These are phyloP conservation scores for Lyophyllum semitale DNA, from an alignment of 768 basidiomycete species.

Conservation along the genomic window DNA sequence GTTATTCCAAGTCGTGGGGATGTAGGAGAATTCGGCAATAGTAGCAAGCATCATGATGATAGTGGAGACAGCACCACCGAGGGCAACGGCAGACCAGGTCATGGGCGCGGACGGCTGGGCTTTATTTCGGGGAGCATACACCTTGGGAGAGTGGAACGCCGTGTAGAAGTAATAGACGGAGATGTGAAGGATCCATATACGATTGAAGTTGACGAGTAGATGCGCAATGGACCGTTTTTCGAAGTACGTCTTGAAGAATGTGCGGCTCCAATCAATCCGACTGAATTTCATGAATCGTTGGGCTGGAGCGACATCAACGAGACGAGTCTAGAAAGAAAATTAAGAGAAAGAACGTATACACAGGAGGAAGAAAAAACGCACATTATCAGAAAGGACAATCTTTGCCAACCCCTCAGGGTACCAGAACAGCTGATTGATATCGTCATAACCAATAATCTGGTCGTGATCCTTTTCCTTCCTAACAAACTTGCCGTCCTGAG, in stretches of 20 bases:
- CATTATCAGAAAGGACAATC: slow-evolving; percentile 87
- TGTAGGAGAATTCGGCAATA: slow-evolving; percentile 92
- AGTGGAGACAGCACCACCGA: slow-evolving; percentile 95
- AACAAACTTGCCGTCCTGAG: slow-evolving; percentile 92
- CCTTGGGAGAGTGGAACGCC: slow-evolving; percentile 92
- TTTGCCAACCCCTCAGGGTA: slow-evolving; percentile 97
- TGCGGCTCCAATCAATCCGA: slow-evolving; percentile 89
- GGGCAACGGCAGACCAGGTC: slow-evolving; percentile 93
- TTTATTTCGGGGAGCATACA: slow-evolving; percentile 77
- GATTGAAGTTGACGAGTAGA: slow-evolving; percentile 98
- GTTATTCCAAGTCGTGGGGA: slow-evolving; percentile 99
- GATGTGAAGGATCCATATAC: slow-evolving; percentile 96
- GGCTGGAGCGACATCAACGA: slow-evolving; percentile 88
- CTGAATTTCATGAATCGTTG: slow-evolving; percentile 94
- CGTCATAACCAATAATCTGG: slow-evolving; percentile 98
- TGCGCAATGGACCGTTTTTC: slow-evolving; percentile 94
- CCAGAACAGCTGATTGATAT: slow-evolving; percentile 99
- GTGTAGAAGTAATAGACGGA: slow-evolving; percentile 97
- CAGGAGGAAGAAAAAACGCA: slow-evolving; percentile 39
- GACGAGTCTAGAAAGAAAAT: slow-evolving; percentile 62
- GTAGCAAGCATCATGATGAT: slow-evolving; percentile 94
- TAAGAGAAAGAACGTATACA: background rate
- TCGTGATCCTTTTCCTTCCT: slow-evolving; percentile 93
- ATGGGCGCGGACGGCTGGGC: slow-evolving; percentile 78
- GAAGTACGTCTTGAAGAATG: slow-evolving; percentile 99